Percentiles rank a stretch among this genome's conserved stretches.
These are phyloP conservation scores for Lecanicillium sp. DNA, from an alignment of 2,329 filamentous ascomycete genomes.

Conservation along the genomic window DNA sequence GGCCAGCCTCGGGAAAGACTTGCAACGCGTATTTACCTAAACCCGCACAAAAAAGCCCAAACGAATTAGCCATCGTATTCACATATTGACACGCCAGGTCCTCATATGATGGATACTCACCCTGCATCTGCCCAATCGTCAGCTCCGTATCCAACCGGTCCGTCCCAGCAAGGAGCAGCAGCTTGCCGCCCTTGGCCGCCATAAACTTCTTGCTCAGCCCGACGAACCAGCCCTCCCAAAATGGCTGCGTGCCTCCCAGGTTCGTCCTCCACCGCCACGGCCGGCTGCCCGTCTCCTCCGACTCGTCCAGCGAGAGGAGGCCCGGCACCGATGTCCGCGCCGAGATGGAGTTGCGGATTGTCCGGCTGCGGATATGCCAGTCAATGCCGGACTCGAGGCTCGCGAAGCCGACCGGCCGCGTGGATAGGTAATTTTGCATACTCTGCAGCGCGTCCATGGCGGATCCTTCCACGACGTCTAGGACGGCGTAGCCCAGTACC, in stretches of 20 bases:
- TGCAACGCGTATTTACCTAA: constrained; percentile 88
- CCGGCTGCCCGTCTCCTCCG: constrained; percentile 31
- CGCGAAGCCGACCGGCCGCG: constrained; percentile 71
- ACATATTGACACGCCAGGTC: too few species aligned
- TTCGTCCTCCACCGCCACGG: constrained; percentile 84
- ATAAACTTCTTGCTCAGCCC: constrained; percentile 87
- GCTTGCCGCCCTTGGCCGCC: constrained; percentile 62
- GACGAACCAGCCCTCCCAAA: constrained; percentile 91
- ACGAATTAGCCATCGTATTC: constrained; percentile 6
- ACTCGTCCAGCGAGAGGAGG: constrained; percentile 47
- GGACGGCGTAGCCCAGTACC: constrained; percentile 76
- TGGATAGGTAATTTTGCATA: constrained; percentile 88
- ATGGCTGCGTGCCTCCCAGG: constrained; percentile 73
- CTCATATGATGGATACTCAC: constrained; percentile 33
- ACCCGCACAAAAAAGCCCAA: too few species aligned
- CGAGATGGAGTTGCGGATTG: constrained; percentile 74
- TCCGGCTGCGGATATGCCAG: constrained; percentile 88
- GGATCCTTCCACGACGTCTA: constrained; percentile 93
- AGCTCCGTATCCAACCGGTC: constrained; percentile 85
- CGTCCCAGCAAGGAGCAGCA: constrained; percentile 79
- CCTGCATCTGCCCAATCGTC: constrained; percentile 96
- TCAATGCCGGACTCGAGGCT: constrained; percentile 74
- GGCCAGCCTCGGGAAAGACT: constrained; percentile 88
- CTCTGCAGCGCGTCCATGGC: constrained; percentile 90
- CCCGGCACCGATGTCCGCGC: constrained; percentile 82